Percentiles rank a stretch among this genome's conserved stretches.
phyloP scores from a whole-genome alignment of 148 eudicot genomes.

The Camellia japonica region DNA sequence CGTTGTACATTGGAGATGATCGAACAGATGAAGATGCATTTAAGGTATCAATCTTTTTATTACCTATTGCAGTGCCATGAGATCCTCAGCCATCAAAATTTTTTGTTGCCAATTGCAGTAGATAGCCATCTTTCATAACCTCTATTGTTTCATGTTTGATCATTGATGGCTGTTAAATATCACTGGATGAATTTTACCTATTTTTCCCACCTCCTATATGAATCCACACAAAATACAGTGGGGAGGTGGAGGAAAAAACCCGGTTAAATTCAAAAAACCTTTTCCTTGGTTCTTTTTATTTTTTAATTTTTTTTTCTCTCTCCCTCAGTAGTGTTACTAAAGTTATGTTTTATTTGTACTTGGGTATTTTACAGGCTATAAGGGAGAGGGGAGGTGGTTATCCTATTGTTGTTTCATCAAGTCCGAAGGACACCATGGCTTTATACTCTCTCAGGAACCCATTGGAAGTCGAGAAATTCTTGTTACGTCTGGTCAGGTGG shows the following conservation, averaged over 20 bases:
- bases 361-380: constrained; percentile 29
- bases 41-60: constrained; percentile 33
- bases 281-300: neutral
- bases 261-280: too few relatives aligned
- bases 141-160: too few relatives aligned
- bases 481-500: constrained; percentile 43
- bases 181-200: too few relatives aligned
- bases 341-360: neutral
- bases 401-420: constrained; percentile 49
- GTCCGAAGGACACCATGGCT: constrained; percentile 50
- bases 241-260: too few relatives aligned
- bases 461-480: constrained; percentile 42
- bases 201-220: too few relatives aligned
- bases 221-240: too few relatives aligned
- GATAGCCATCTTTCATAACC: too few relatives aligned
- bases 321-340: neutral
- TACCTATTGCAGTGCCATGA: too few relatives aligned
- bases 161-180: too few relatives aligned
- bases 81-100: too few relatives aligned
- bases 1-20: constrained; percentile 69
- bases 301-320: neutral
- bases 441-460: constrained; percentile 43
- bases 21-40: constrained; percentile 78
- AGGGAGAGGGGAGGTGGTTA: constrained; percentile 41
- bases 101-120: too few relatives aligned